Percentiles rank a stretch among this genome's conserved stretches.
These are phyloP conservation scores for Penicillium sp. DNA, from an alignment of 2,329 filamentous ascomycete genomes.

Conservation along the genomic window DNA sequence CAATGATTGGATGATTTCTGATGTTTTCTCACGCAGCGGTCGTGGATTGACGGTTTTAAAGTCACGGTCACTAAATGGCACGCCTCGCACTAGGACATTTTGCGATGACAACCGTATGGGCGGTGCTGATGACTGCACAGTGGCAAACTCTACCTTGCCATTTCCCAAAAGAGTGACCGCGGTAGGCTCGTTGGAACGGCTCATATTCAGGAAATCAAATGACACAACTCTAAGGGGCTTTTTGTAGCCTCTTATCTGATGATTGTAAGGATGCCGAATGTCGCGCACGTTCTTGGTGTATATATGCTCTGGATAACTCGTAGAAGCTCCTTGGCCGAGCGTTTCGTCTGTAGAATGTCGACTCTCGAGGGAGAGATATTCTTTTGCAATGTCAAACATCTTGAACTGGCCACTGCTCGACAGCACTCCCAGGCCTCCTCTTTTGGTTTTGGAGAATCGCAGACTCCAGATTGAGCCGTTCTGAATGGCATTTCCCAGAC, in stretches of 20 bases:
- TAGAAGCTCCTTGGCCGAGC: slow-evolving; percentile 37
- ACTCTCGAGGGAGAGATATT: slow-evolving; percentile 41
- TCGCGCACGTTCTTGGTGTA: slow-evolving; percentile 46
- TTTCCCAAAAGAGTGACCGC: slow-evolving; percentile 52
- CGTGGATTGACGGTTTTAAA: slow-evolving; percentile 31
- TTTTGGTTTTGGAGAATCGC: slow-evolving; percentile 56
- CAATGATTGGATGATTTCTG: slow-evolving; percentile 24
- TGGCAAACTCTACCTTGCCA: slow-evolving; percentile 48
- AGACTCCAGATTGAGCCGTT: slow-evolving; percentile 59
- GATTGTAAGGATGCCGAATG: slow-evolving; percentile 43
- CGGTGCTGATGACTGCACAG: slow-evolving; percentile 40
- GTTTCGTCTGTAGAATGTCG: slow-evolving; percentile 37
- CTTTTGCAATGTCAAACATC: slow-evolving; percentile 52
- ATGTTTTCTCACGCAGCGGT: slow-evolving; percentile 24
- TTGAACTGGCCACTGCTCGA: slow-evolving; percentile 59
- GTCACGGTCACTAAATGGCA: slow-evolving; percentile 23
- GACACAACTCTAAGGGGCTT: slow-evolving; percentile 52
- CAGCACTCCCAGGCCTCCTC: slow-evolving; percentile 56
- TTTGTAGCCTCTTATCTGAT: slow-evolving; percentile 39
- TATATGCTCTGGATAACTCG: slow-evolving; percentile 40
- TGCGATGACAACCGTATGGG: slow-evolving; percentile 38
- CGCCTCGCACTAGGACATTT: slow-evolving; percentile 30
- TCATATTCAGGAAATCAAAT: slow-evolving; percentile 57
- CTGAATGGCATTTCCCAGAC: slow-evolving; percentile 53
- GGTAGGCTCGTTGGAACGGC: slow-evolving; percentile 46